Base-by-base conservation (phyloP, 2,329 filamentous ascomycete species). In the Sporothrix euskadiensis region DNA sequence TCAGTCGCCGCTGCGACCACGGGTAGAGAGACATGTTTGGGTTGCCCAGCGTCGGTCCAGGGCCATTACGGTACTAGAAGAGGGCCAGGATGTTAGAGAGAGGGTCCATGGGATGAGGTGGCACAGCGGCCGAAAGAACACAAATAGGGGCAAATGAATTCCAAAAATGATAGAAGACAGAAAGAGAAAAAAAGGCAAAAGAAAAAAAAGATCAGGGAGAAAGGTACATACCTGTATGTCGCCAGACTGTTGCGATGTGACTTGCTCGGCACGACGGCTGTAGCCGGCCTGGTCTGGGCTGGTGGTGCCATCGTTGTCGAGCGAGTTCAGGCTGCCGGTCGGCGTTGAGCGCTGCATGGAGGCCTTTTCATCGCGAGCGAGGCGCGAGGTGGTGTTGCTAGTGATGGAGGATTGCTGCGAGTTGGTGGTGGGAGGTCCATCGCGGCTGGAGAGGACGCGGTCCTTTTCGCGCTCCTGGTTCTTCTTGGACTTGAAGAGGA, bases 1-100 rank as follows among this genome's bases (percentile, higher is more conserved):
- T 95, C 71, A 99, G 83, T 73, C 93, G 90, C 74, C 94, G 90
- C 80, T 97, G 93, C 76, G 95, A 97, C 96, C 96, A 99, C 0
- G 96, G 96, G 80, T 98, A 99, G 72, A 97, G 89, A 5, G 94
- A 94, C 56, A 91, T 86, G 81, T 94, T 96, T 56, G 89, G 87
- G 75, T 89, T 88, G 76, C 82, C 80, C 49, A 80, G 74, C 22
- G 80, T 80, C 76, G 84, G 80, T 78, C 83, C 87, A 79, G 84
- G 80, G 78, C 83, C 87, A 79, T 89, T 91, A 77, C 88, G 87
- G 77, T 86, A 83, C 86, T 90, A 61, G 16, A 30, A 10, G 22
- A 49, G 26, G 32, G 47, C 52, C 19, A 14, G n/a, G 7, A 30
- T 19, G 69, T 73, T 70, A 71, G 73, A 30, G 12, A 30, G 10